These are phyloP conservation scores for Cryptococcus sp. DNA, from an alignment of 1,284 basidiomycete genomes.

Conservation along the genomic window DNA sequence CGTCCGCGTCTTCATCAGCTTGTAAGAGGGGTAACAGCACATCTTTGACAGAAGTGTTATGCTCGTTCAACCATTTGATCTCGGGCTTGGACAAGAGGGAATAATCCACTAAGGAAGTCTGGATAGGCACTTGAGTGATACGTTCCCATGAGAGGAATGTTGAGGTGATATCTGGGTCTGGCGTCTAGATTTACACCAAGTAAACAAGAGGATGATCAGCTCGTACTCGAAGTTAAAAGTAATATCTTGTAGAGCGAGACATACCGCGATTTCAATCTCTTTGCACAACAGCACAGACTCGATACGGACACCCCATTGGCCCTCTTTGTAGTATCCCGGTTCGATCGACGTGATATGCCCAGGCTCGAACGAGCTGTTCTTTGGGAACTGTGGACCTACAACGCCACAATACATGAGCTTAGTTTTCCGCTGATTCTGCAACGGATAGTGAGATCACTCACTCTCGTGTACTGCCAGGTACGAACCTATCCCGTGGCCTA, in stretches of 20 bases:
- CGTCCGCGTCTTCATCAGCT: constrained; percentile 43
- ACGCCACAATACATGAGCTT: no score
- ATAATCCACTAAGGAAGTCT: constrained; percentile 85
- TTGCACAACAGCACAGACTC: constrained; percentile 78
- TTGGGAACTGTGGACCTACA: constrained; percentile 61
- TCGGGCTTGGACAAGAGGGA: constrained; percentile 81
- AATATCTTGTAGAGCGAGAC: background rate
- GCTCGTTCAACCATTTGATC: constrained; percentile 85
- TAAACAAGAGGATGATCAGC: background rate
- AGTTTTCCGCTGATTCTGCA: no score
- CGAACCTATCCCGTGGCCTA: constrained; percentile 50
- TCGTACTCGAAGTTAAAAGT: background rate
- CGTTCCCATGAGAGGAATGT: constrained; percentile 84
- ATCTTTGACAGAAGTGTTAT: constrained; percentile 76
- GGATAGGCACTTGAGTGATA: constrained; percentile 88
- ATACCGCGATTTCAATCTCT: constrained; percentile 62
- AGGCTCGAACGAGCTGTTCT: constrained; percentile 63
- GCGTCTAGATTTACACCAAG: background rate
- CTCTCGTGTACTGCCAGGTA: constrained; percentile 47
- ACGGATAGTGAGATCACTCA: constrained; percentile 20
- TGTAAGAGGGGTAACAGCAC: constrained; percentile 68
- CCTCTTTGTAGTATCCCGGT: constrained; percentile 66
- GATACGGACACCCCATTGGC: constrained; percentile 84
- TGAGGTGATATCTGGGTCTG: constrained; percentile 16
- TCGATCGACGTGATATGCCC: constrained; percentile 83